Conservation (phyloP, 371 early-diverging fungal genomes). For the Fennellomyces sp. region DNA sequence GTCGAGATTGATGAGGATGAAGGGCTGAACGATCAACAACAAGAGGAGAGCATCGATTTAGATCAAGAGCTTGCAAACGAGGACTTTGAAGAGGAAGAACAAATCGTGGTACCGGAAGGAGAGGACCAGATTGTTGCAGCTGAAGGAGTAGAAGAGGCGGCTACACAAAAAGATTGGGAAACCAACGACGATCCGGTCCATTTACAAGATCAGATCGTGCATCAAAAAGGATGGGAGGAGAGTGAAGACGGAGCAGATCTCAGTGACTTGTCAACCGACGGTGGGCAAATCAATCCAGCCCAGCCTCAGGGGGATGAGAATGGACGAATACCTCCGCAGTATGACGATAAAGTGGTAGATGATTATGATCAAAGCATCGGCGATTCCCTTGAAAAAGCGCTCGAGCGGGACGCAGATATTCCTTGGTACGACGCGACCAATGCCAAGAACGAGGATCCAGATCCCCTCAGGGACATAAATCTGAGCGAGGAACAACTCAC, state of each 20-base stretch:
- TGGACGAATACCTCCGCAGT: neutral
- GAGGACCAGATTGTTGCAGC: neutral
- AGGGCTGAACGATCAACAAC: neutral
- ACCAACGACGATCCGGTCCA: neutral
- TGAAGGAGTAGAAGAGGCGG: neutral
- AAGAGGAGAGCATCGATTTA: neutral
- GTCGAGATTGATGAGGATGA: neutral
- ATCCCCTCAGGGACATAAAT: neutral
- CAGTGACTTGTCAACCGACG: neutral
- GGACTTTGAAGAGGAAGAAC: slow-evolving; percentile 1
- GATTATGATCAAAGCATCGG: slow-evolving; percentile 1
- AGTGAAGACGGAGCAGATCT: neutral
- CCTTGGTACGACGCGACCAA: neutral
- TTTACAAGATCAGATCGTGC: neutral
- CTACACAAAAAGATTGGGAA: neutral
- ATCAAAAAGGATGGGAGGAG: slow-evolving; percentile 1
- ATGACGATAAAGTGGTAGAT: neutral
- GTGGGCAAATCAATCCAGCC: no score
- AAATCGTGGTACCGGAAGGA: neutral
- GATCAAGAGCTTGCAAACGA: slow-evolving; percentile 5
- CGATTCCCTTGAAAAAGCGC: slow-evolving; percentile 2
- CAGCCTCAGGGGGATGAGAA: neutral
- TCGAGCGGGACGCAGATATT: slow-evolving; percentile 1
- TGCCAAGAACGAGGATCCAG: slow-evolving; percentile 1
- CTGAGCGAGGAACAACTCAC: neutral